Base-by-base conservation (phyloP, 1,284 basidiomycete genomes). In the Boletus sp. region DNA sequence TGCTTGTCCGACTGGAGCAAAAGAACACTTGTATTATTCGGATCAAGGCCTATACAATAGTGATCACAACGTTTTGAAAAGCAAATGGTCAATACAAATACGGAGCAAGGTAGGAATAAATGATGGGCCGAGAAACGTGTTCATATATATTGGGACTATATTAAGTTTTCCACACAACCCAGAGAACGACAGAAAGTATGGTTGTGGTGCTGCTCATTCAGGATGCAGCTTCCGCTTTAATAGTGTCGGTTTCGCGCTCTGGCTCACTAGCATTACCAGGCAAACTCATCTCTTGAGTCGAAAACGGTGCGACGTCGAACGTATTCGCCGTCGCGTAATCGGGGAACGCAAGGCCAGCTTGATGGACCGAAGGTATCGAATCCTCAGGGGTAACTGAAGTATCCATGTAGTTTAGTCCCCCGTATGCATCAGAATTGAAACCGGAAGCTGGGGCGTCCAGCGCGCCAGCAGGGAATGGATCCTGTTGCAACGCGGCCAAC, bases 401-500 rank as follows among this genome's bases (percentile, higher is more conserved):
- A 65, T 88, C 86, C 81, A 89, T 85, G 65, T 87, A 88, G 37
- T 81, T 76, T 58, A 87, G 70, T 33, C 82, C 72, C 44, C 76
- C 77, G 64, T 85, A 88, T 20, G 78, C 76, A 61, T 87, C 85
- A 23, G 80, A 61, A 59, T 75, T 78, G 63, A 85, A 88, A 23
- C 72, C 69, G 9, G 77, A 74, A 39, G 78, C 67, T 47, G 77
- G 66, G 12, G 80, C 74, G 63, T 88, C 86, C 58, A 88, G 71
- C 42, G 82, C 71, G 48, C 77, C 77, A 33, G 75, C 55, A 10
- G 78, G 73, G 70, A 86, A 90, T 25, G 80, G 62, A 50, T 89
- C 88, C 40, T 83, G 78, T 62, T 88, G 87, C 53, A 91, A 72
- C 8, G 86, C 87, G 39, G 88, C 88, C 53, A 91, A 78, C 88